Evolutionary conservation across 2,329 filamentous ascomycete species (phyloP).

Genomic region (Fusarium redolens): DNA sequence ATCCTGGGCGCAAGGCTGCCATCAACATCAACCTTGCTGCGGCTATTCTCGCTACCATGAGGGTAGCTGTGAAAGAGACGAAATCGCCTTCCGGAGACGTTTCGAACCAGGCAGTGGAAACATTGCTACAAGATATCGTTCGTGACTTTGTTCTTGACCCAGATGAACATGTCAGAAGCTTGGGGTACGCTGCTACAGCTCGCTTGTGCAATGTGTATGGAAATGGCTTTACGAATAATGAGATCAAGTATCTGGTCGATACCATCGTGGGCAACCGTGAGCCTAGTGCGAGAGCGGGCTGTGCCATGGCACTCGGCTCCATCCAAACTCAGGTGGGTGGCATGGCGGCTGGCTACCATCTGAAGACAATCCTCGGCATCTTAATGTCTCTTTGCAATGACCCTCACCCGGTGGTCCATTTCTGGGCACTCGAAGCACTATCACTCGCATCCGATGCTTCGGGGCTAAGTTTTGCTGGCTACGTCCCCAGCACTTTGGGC

Average conservation of each 20-base stretch:
- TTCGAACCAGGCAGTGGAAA: constrained; percentile 80
- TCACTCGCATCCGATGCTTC: constrained; percentile 90
- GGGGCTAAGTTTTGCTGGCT: constrained; percentile 89
- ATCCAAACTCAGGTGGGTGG: constrained; percentile 97
- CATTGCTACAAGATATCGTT: constrained; percentile 80
- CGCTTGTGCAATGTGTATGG: constrained; percentile 86
- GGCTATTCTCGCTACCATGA: constrained; percentile 82
- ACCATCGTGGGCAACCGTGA: constrained; percentile 95
- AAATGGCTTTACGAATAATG: constrained; percentile 86
- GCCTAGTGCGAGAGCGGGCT: constrained; percentile 91
- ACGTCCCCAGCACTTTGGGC: constrained; percentile 89
- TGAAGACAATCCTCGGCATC: constrained; percentile 97
- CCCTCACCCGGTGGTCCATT: constrained; percentile 93
- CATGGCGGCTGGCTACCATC: constrained; percentile 95
- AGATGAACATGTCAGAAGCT: constrained; percentile 85
- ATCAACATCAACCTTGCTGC: constrained; percentile 91
- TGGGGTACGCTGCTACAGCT: constrained; percentile 87
- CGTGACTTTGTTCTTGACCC: constrained; percentile 81
- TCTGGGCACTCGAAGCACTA: constrained; percentile 93
- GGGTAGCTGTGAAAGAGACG: constrained; percentile 86
- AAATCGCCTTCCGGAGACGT: constrained; percentile 78
- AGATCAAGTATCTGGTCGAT: constrained; percentile 92
- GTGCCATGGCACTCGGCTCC: constrained; percentile 90
- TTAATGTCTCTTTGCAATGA: constrained; percentile 98
- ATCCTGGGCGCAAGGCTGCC: constrained; percentile 88